Evolutionary conservation across 208 protist genomes (phyloP), one percentile per base, ranked within the genome.

Genomic region (Trypanosoma platydactyli): DNA sequence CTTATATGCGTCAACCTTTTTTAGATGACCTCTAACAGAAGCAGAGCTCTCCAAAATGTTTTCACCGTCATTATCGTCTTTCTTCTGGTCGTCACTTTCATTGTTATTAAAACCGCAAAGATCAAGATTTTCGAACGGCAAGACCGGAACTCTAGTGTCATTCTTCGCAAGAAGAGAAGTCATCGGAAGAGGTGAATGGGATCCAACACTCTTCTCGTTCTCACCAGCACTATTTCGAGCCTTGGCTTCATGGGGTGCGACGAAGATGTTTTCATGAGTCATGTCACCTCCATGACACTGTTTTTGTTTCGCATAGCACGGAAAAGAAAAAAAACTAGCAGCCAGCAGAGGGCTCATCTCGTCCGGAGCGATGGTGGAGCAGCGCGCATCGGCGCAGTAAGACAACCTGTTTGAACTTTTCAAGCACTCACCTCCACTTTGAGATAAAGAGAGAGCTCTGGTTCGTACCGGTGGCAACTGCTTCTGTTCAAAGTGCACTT

Each of bases 221-320:
- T 3, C 20, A 25, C 20, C 3, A 25, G 3, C 13, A 3, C 5
- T 13, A 50, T 50, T 13, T 50, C 20, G 45, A 25, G 4, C 20
- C 20, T 24, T 18, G 4, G 45, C 15, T 50, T 6, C 4, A 24
- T 50, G 45, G 20, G 45, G 45, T 50, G 13, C 20, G 4, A 50
- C 15, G 13, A 25, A 18, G 13, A 56, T 38, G 25, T 30, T 27
- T 38, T 38, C 33, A 38, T 38, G 33, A 11, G 33, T 9, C 33
- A 9, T 11, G 5, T 38, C 5, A 9, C 33, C 9, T 6, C 29
- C 20, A 13, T 38, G 29, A 3, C 3, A 3, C 29, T 3, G 16
- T 27, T 56, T 30, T 56, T 56, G 51, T 56, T 30, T 56, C 15
- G 15, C 25, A 30, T 56, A 30, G 51, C 25, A 56, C 33, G 33